Percentiles rank a stretch among this genome's conserved stretches.
Conservation (phyloP, 257 asterid species). For the Scutellaria galericulata region DNA sequence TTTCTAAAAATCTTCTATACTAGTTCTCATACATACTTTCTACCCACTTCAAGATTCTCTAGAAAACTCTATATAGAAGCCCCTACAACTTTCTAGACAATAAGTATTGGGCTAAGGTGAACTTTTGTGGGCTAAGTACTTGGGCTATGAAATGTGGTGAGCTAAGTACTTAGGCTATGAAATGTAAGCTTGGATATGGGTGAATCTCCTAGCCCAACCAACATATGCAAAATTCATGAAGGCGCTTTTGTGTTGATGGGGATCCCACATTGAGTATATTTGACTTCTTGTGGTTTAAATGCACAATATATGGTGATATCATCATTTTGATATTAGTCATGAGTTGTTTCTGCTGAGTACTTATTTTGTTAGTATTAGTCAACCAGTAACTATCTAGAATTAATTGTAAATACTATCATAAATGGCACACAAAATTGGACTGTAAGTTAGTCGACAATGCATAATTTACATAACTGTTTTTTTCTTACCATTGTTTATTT, state of each 20-base stretch:
- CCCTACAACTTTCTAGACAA: too few species aligned
- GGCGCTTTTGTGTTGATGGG: constrained; percentile 9
- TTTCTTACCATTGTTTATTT: constrained; percentile 17
- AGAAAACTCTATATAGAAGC: too few species aligned
- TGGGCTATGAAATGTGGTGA: too few species aligned
- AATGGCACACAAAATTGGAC: not conserved
- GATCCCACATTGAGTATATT: constrained; percentile 7
- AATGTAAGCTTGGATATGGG: too few species aligned
- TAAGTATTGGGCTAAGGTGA: too few species aligned
- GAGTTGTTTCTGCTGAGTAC: constrained; percentile 14
- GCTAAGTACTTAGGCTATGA: too few species aligned
- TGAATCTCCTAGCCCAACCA: too few species aligned
- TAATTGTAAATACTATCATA: not conserved
- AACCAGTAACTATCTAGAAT: not conserved
- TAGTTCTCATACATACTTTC: too few species aligned
- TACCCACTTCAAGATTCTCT: too few species aligned
- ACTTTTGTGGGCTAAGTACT: too few species aligned
- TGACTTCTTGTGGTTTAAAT: constrained; percentile 22
- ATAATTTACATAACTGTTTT: not conserved
- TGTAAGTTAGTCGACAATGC: not conserved
- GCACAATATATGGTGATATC: constrained; percentile 5
- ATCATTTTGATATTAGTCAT: constrained; percentile 18
- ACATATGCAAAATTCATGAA: not conserved
- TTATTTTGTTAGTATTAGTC: not conserved
- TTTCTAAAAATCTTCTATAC: too few species aligned